Evolutionary conservation across 2,329 filamentous ascomycete species (phyloP).

Genomic region (Penicillium sp.): DNA sequence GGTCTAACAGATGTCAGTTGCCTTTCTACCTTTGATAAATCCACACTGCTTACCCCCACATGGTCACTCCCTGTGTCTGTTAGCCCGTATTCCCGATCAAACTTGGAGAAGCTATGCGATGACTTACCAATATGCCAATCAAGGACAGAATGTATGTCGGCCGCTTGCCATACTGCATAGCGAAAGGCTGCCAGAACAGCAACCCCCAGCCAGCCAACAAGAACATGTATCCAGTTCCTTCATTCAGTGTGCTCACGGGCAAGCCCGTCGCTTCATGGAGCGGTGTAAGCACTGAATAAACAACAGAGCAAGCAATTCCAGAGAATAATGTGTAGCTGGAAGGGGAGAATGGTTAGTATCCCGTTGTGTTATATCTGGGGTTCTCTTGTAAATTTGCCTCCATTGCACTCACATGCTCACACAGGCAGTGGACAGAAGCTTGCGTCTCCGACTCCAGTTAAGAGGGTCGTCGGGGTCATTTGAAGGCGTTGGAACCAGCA

Average conservation of each 20-base stretch:
- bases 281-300: constrained; percentile 41
- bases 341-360: neutral
- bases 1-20: constrained; percentile 23
- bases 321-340: constrained; percentile 39
- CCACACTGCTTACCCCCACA: constrained; percentile 31
- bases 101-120: neutral
- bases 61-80: constrained; percentile 22
- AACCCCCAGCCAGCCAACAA: constrained; percentile 46
- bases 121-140: constrained; percentile 32
- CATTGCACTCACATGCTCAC: constrained; percentile 38
- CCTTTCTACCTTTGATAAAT: neutral
- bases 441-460: constrained; percentile 46
- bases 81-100: neutral
- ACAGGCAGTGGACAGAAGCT: constrained; percentile 42
- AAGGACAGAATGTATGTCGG: constrained; percentile 36
- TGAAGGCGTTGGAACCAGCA: constrained; percentile 44
- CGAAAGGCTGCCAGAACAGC: constrained; percentile 48
- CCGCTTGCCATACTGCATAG: constrained; percentile 44
- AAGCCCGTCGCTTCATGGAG: constrained; percentile 38
- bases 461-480: constrained; percentile 47
- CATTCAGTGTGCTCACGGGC: constrained; percentile 34
- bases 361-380: neutral
- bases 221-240: constrained; percentile 43
- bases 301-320: constrained; percentile 38
- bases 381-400: neutral